Percentiles rank a stretch among this genome's conserved stretches.
Evolutionary conservation across 1,284 basidiomycete genomes (phyloP).

Genomic region (Violaceomyces palustris): DNA sequence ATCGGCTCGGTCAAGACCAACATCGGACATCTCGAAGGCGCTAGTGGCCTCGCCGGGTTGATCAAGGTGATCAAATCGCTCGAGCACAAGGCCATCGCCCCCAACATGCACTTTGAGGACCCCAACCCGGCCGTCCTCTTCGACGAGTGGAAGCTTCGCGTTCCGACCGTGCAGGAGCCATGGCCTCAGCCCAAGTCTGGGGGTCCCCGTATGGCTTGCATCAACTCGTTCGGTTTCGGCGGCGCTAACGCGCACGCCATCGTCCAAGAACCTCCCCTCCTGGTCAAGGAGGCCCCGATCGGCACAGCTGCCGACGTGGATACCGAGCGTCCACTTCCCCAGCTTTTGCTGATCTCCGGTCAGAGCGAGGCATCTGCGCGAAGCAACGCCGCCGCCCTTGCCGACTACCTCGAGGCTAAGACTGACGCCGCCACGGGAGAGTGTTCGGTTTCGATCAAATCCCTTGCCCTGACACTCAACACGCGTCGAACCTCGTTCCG

Average conservation of each 20-base stretch:
- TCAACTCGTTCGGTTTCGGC: slow-evolving; percentile 20
- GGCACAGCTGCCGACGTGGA: no score
- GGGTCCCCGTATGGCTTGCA: slow-evolving; percentile 11
- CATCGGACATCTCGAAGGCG: slow-evolving; percentile 18
- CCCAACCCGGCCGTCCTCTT: slow-evolving; percentile 10
- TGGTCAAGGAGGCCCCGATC: no score
- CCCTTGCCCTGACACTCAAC: no score
- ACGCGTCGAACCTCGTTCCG: no score
- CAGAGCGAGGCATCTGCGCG: no score
- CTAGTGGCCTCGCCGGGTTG: slow-evolving; percentile 14
- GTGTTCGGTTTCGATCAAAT: no score
- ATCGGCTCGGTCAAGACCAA: slow-evolving; percentile 26
- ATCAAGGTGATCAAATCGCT: slow-evolving; percentile 16
- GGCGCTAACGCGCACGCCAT: slow-evolving; percentile 25
- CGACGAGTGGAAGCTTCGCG: slow-evolving; percentile 12
- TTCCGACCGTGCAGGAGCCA: slow-evolving; percentile 6
- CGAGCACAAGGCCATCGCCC: slow-evolving; percentile 5
- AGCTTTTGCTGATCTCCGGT: no score
- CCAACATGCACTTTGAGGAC: slow-evolving; percentile 11
- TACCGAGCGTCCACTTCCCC: no score
- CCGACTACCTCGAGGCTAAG: no score
- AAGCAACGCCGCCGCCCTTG: no score
- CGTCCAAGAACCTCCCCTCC: no score
- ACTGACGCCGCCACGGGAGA: no score
- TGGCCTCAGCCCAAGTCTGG: slow-evolving; percentile 10